Evolutionary conservation across 441 rosid genomes (phyloP).

Genomic region (Omphalea diandra): DNA sequence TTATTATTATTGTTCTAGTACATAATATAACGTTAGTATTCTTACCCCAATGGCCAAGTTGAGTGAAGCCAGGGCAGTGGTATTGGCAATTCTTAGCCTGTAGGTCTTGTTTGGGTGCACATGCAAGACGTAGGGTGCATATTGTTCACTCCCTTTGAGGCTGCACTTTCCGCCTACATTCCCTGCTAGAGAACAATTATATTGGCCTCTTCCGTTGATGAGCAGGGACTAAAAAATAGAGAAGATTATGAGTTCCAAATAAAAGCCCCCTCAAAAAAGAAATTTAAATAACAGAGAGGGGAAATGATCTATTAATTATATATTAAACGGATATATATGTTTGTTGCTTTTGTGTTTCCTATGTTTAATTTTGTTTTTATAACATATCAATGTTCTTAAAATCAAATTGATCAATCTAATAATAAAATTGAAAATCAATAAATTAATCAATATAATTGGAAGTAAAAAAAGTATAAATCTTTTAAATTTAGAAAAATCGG

Average conservation of each 20-base stretch:
- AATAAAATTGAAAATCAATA: too few relatives aligned
- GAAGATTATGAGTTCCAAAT: not conserved
- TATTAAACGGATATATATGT: too few relatives aligned
- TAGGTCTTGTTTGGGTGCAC: constrained; percentile 59
- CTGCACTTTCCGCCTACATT: constrained; percentile 33
- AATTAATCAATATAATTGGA: too few relatives aligned
- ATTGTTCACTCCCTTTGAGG: constrained; percentile 50
- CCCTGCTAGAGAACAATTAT: constrained; percentile 61
- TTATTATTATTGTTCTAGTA: too few relatives aligned
- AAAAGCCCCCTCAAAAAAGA: not conserved
- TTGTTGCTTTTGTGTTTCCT: too few relatives aligned
- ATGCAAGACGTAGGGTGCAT: constrained; percentile 52
- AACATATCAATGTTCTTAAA: too few relatives aligned
- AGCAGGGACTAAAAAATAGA: constrained; percentile 45
- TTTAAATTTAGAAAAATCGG: too few relatives aligned
- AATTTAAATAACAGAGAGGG: not conserved
- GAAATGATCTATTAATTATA: too few relatives aligned
- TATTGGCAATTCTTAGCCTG: constrained; percentile 70
- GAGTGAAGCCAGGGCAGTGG: constrained; percentile 72
- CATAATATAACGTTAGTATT: too few relatives aligned
- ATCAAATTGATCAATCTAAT: too few relatives aligned
- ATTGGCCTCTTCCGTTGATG: constrained; percentile 86
- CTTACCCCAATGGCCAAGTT: constrained; percentile 64
- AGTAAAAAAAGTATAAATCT: too few relatives aligned
- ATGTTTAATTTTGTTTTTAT: too few relatives aligned